A percentile compares a stretch with the other conserved stretches of the same genome.
Conservation (phyloP, 1,284 basidiomycete genomes). For the Ganoderma sinense region DNA sequence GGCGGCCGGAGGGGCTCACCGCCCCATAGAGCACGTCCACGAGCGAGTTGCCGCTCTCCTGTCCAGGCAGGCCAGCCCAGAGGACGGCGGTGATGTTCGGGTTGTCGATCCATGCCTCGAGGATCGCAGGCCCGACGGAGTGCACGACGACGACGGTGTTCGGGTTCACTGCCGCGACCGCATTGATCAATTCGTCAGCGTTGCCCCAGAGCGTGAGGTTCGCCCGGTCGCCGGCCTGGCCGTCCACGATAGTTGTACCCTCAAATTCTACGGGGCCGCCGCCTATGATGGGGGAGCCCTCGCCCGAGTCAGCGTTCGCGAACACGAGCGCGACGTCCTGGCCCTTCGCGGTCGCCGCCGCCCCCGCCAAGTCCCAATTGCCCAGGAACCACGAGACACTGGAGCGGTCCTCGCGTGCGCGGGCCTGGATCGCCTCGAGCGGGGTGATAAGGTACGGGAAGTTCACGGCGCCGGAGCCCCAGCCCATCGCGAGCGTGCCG, state of each 20-base stretch:
- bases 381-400: slow-evolving; percentile 63
- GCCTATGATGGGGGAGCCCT: slow-evolving; percentile 41
- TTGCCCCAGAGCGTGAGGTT: slow-evolving; percentile 70
- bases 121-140: slow-evolving; percentile 75
- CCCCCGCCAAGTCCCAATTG: slow-evolving; percentile 67
- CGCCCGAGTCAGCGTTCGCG: too few species aligned
- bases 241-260: background rate
- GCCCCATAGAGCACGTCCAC: too few species aligned
- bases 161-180: slow-evolving; percentile 49
- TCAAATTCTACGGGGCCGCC: background rate
- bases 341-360: slow-evolving; percentile 54
- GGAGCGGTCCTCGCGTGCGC: slow-evolving; percentile 62
- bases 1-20: too few species aligned
- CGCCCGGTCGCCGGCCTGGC: slow-evolving; percentile 70
- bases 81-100: too few species aligned
- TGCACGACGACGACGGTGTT: slow-evolving; percentile 86
- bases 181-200: background rate
- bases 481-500: slow-evolving; percentile 83
- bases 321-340: slow-evolving; percentile 71
- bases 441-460: slow-evolving; percentile 73
- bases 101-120: slow-evolving; percentile 85
- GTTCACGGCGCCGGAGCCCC: slow-evolving; percentile 63
- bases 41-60: too few species aligned
- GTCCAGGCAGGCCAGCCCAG: too few species aligned
- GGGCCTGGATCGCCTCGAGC: slow-evolving; percentile 74